Base-by-base conservation (phyloP, 495 filamentous ascomycete species). In the Aspergillus mulundensis region DNA sequence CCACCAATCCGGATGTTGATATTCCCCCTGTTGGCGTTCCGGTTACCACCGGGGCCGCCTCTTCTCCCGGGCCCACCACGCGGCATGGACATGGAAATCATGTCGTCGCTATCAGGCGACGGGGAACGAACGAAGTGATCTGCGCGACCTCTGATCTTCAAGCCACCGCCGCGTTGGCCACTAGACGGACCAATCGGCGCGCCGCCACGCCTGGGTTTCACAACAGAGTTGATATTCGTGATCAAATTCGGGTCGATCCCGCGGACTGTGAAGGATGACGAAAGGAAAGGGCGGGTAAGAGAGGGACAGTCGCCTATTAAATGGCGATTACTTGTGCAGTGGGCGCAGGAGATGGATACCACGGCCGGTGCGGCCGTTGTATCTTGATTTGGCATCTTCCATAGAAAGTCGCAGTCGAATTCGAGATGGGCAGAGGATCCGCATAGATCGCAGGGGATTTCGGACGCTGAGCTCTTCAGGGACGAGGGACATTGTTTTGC, bases 291-390 rank as follows among this genome's bases (percentile, higher is more conserved):
- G 18, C 41, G 53, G 16, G 47, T 39, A 7, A 56, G 69, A 12
- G 61, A 64, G 1, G 74, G 72, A 42, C 79, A 82, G 40, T 81
- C 74, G 14, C 78, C 79, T 2, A 76, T 62, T 1, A 82, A 62
- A 61, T 82, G 79, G 25, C 61, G 70, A 25, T 58, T 59, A 56
- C 71, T 77, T 36, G 68, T 64, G 60, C 79, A 81, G 52, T 76
- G 68, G 39, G 76, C 69, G 58, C 78, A 81, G n/a, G 70, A 78
- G 30, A 80, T 64, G 6, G 72, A 76, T 8, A 78, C 71, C 3
- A 62, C 55, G 41, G 74, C 60, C 11, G 66, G 60, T 14, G 55
- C 54, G 20, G 64, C 62, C 10, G 61, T 51, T 20, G 56, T 41
- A n/a, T 62, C 62, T 36, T 51, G 60, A 7, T 28, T 64, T 16